These are phyloP conservation scores for Cucurbita pepo DNA, from an alignment of 306 rosid species.

Conservation along the genomic window DNA sequence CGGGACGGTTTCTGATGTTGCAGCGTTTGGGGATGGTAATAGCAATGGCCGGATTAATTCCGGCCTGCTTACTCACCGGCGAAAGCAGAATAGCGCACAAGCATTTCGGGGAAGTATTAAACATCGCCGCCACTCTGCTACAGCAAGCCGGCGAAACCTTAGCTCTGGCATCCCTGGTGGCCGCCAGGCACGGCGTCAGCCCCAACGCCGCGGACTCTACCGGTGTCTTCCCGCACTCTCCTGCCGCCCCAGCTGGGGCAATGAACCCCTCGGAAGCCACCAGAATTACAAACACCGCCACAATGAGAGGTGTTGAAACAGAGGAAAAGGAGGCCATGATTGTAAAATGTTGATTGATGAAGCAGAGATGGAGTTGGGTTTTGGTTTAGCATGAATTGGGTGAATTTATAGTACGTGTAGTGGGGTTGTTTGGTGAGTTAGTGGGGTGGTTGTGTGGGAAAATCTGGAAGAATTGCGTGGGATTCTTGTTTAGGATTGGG, in stretches of 20 bases:
- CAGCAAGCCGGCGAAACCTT: conserved; percentile 60
- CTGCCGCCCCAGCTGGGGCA: conserved; percentile 32
- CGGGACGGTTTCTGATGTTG: conserved; percentile 65
- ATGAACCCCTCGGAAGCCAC: conserved; percentile 4
- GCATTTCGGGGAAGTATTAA: conserved; percentile 47
- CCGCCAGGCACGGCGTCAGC: conserved; percentile 55
- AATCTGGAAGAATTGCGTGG: conserved; percentile 7
- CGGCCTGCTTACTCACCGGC: conserved; percentile 65
- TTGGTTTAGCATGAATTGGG: not conserved
- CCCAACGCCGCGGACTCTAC: conserved; percentile 67
- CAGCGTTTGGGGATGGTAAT: conserved; percentile 74
- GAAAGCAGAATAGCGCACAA: conserved; percentile 73
- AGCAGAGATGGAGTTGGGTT: no score
- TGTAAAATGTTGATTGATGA: not conserved
- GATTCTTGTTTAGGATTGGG: not conserved
- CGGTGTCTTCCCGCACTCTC: conserved; percentile 73
- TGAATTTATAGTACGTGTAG: not conserved
- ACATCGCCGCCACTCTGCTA: conserved; percentile 42
- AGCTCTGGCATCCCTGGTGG: conserved; percentile 32
- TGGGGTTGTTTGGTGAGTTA: not conserved
- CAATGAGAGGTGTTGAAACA: conserved; percentile 6
- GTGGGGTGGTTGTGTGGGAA: conserved; percentile 33
- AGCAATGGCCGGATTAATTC: conserved; percentile 58
- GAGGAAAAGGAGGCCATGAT: not conserved
- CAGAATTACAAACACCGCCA: conserved; percentile 5